These are phyloP conservation scores for Magnolia sinica DNA, from an alignment of 164 flowering plant genomes.

Conservation along the genomic window DNA sequence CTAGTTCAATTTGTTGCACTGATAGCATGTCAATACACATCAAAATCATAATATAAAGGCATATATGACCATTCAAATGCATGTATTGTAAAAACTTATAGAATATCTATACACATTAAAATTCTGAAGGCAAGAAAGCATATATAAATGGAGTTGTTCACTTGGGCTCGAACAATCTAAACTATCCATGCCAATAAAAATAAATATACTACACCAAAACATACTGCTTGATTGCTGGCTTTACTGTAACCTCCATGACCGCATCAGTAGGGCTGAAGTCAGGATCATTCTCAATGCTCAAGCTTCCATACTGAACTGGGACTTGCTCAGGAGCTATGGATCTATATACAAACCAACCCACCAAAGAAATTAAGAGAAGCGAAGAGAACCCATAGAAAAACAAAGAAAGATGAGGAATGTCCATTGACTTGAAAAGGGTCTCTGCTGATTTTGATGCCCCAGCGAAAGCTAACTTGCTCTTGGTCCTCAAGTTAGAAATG, in stretches of 20 bases:
- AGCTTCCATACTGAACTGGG: slow-evolving; percentile 77
- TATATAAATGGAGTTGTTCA: no score
- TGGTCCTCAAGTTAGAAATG: slow-evolving; percentile 83
- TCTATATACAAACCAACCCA: slow-evolving; percentile 29
- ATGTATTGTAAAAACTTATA: no score
- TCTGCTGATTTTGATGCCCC: slow-evolving; percentile 79
- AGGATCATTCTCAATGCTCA: slow-evolving; percentile 52
- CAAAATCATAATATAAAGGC: no score
- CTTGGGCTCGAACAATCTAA: no score
- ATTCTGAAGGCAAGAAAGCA: no score
- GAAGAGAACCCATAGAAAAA: background rate
- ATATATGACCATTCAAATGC: no score
- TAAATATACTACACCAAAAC: no score
- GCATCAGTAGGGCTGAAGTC: slow-evolving; percentile 63
- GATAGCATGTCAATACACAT: no score
- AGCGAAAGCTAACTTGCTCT: slow-evolving; percentile 91
- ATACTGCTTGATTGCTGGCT: slow-evolving; percentile 60
- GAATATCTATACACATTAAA: no score
- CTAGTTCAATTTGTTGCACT: no score
- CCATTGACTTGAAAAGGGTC: slow-evolving; percentile 74
- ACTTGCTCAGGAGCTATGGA: slow-evolving; percentile 84
- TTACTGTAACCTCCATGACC: slow-evolving; percentile 55
- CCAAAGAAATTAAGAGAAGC: background rate
- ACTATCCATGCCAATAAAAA: no score
- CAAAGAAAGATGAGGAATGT: background rate